Percentiles rank a stretch among this genome's conserved stretches.
These are phyloP conservation scores for Boletus tylopilopsis DNA, from an alignment of 768 basidiomycete genomes.

Conservation along the genomic window DNA sequence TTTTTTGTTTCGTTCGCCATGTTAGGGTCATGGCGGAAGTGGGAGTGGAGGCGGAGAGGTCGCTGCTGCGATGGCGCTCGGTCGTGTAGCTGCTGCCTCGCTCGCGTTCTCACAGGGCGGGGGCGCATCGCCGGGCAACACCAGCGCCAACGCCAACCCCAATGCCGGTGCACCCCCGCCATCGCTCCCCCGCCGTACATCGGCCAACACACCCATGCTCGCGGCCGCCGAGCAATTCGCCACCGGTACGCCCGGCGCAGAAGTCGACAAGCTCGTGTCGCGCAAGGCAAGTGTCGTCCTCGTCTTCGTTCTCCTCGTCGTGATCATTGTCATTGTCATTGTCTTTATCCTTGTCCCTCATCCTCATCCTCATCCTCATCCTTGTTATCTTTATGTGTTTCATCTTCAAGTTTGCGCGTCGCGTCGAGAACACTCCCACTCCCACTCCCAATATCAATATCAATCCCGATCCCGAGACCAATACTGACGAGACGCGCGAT, in stretches of 20 bases:
- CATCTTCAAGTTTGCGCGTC: no score
- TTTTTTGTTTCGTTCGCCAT: no score
- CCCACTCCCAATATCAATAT: no score
- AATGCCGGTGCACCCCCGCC: neutral
- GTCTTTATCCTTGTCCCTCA: no score
- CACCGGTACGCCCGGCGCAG: constrained; percentile 8
- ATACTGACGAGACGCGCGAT: no score
- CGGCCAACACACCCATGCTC: neutral
- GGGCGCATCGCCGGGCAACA: neutral
- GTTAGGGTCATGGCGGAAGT: no score
- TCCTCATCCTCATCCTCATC: no score
- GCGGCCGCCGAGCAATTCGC: neutral
- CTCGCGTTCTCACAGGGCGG: constrained; percentile 38
- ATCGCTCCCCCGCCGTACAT: neutral
- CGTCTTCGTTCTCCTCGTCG: no score
- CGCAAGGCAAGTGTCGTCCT: constrained; percentile 23
- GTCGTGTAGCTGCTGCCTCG: constrained; percentile 57
- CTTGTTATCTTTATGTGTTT: no score
- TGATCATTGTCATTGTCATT: no score
- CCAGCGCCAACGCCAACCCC: neutral
- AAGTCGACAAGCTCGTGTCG: constrained; percentile 26
- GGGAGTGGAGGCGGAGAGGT: constrained; percentile 43
- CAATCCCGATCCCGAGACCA: no score
- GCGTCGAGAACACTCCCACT: no score
- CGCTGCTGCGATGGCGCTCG: constrained; percentile 34